Conservation (phyloP, 768 basidiomycete species). For the Tylopilus subfusipes region DNA sequence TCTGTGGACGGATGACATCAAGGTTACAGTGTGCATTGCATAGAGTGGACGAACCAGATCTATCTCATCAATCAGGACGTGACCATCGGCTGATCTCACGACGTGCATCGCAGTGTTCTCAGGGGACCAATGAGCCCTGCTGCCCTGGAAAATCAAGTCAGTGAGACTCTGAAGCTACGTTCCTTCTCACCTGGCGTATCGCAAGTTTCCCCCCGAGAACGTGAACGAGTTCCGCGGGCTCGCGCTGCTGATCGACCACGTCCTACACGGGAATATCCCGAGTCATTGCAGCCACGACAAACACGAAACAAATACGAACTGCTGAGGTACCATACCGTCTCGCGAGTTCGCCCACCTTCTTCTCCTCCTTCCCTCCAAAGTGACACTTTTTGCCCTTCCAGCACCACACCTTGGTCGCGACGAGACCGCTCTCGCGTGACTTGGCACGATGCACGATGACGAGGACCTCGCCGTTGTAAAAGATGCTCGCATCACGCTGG, state of each 20-base stretch:
- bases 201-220: slow-evolving; percentile 67
- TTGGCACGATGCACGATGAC: slow-evolving; percentile 69
- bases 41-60: slow-evolving; percentile 49
- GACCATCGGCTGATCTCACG: slow-evolving; percentile 48
- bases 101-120: slow-evolving; percentile 85
- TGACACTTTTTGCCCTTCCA: slow-evolving; percentile 64
- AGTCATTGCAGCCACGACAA: background rate
- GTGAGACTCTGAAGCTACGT: background rate
- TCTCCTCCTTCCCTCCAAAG: slow-evolving; percentile 57
- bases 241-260: slow-evolving; percentile 54
- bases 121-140: slow-evolving; percentile 67
- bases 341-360: slow-evolving; percentile 66
- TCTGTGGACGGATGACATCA: slow-evolving; percentile 34
- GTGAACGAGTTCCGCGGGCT: slow-evolving; percentile 59
- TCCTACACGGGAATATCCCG: slow-evolving; percentile 18
- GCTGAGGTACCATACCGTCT: slow-evolving; percentile 65
- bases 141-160: slow-evolving; percentile 44
- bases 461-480: slow-evolving; percentile 72
- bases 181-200: slow-evolving; percentile 61
- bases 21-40: background rate
- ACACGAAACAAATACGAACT: slow-evolving; percentile 37
- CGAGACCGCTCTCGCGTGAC: slow-evolving; percentile 60
- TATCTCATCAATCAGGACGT: slow-evolving; percentile 65
- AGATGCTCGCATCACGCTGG: slow-evolving; percentile 46
- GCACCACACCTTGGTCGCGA: slow-evolving; percentile 67